phyloP scores from a whole-genome alignment of 2,329 filamentous ascomycete species.

The Mariannaea sp. region DNA sequence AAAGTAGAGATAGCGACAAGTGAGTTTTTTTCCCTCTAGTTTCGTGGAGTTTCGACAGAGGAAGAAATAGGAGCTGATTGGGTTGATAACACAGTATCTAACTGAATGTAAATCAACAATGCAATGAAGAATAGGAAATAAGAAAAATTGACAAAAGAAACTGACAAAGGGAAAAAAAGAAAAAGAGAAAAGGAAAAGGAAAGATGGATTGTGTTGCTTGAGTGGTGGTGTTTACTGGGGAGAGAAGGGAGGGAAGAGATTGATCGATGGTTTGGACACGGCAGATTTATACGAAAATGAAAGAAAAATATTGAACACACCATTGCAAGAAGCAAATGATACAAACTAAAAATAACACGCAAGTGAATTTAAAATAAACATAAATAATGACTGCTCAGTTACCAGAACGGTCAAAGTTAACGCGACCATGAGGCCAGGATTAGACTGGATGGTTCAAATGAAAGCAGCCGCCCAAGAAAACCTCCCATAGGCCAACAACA shows the following conservation, averaged over 20 bases:
- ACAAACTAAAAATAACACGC: too few relatives aligned
- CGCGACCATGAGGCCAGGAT: constrained; percentile 4
- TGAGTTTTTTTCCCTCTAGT: constrained; percentile 14
- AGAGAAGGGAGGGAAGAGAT: constrained; percentile 22
- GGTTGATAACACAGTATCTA: constrained; percentile 28
- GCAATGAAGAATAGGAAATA: background rate
- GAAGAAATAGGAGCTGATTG: background rate
- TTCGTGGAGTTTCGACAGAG: background rate
- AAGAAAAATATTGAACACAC: constrained; percentile 4
- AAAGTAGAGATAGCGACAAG: background rate
- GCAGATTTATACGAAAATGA: constrained; percentile 34
- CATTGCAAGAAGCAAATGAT: too few relatives aligned
- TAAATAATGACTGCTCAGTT: constrained; percentile 3
- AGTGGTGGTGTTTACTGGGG: constrained; percentile 33
- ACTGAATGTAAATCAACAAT: constrained; percentile 30
- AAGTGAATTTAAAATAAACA: too few relatives aligned
- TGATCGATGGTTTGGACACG: constrained; percentile 13
- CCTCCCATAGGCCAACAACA: background rate
- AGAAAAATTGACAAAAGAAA: constrained; percentile 24
- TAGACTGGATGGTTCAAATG: constrained; percentile 28
- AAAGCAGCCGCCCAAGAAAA: constrained; percentile 32
- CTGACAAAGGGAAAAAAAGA: constrained; percentile 37
- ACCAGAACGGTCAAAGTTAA: constrained; percentile 3
- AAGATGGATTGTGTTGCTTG: constrained; percentile 27
- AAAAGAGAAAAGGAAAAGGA: constrained; percentile 31